Evolutionary conservation across 1,284 basidiomycete species (phyloP).

Genomic region (Cryptococcus maquisensis): DNA sequence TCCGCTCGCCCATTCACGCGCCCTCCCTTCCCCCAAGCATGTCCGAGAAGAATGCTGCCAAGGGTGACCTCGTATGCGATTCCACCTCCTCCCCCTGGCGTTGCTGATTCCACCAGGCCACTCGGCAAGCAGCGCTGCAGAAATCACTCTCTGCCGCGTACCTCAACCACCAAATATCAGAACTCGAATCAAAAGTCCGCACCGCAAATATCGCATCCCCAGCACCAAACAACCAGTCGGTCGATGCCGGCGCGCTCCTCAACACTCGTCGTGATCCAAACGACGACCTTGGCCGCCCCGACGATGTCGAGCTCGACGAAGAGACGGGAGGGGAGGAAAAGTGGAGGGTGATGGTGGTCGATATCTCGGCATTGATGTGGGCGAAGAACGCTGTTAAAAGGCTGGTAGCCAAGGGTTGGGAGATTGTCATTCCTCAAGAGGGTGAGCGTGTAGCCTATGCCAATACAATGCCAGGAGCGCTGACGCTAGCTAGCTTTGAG

Average conservation of each 20-base stretch:
- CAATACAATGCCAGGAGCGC: neutral
- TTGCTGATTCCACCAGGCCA: constrained; percentile 19
- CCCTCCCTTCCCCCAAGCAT: neutral
- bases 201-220: constrained; percentile 5
- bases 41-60: neutral
- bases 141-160: constrained; percentile 48
- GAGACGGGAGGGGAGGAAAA: constrained; percentile 15
- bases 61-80: constrained; percentile 5
- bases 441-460: constrained; percentile 56
- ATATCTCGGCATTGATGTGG: constrained; percentile 81
- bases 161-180: constrained; percentile 46
- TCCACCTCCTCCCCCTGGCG: neutral
- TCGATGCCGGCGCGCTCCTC: no score
- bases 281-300: constrained; percentile 15
- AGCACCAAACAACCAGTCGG: neutral
- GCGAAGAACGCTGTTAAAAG: constrained; percentile 73
- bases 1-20: no score
- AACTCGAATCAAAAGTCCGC: constrained; percentile 43
- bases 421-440: constrained; percentile 77
- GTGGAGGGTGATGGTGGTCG: constrained; percentile 68
- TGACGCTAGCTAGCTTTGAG: constrained; percentile 61
- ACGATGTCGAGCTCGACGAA: constrained; percentile 12
- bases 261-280: constrained; percentile 3
- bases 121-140: constrained; percentile 38
- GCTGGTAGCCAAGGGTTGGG: constrained; percentile 64